These are phyloP conservation scores for Schizophyllum amplum DNA, from an alignment of 1,284 basidiomycete genomes.

Conservation along the genomic window DNA sequence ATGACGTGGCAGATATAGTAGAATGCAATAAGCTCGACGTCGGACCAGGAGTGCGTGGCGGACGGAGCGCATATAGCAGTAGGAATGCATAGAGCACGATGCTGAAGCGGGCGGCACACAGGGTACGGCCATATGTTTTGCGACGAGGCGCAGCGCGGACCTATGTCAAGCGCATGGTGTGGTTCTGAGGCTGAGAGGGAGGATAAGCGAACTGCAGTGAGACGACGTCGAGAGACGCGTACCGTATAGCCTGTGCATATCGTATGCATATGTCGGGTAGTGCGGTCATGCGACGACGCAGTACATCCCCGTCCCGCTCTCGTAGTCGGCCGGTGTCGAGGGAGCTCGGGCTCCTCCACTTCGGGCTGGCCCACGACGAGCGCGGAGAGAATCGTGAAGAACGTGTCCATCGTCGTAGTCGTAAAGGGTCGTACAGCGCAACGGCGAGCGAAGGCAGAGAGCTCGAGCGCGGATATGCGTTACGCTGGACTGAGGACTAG, in stretches of 20 bases:
- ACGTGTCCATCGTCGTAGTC: neutral
- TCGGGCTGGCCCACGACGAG: neutral
- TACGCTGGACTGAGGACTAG: too few relatives aligned
- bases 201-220: neutral
- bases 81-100: neutral
- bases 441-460: neutral
- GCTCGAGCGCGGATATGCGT: neutral
- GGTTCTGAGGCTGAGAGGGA: neutral
- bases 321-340: neutral
- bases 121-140: neutral
- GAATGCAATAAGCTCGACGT: too few relatives aligned
- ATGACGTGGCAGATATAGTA: neutral
- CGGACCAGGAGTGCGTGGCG: too few relatives aligned
- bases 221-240: neutral
- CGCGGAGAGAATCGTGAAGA: neutral
- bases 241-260: neutral
- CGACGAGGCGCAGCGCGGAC: too few relatives aligned
- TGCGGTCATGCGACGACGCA: neutral
- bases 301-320: neutral
- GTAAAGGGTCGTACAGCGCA: neutral
- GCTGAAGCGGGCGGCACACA: neutral
- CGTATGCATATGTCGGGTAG: neutral
- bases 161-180: neutral
- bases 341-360: neutral
- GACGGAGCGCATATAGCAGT: neutral